Evolutionary conservation across 208 protist species (phyloP), one percentile per base, ranked within the genome.

Genomic region (Balamuthia mandrillaris): DNA sequence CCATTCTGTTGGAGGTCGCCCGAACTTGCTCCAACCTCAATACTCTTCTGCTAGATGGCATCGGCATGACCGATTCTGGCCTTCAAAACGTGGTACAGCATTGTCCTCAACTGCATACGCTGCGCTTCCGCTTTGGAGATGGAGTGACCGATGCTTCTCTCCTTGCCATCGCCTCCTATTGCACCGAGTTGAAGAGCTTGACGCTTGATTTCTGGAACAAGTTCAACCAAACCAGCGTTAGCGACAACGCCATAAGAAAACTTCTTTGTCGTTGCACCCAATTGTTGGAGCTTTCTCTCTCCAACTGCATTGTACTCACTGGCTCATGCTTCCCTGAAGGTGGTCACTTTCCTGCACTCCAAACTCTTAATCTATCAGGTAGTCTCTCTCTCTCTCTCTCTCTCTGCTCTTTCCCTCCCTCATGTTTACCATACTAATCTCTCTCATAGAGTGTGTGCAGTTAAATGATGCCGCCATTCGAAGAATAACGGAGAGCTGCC

Each of bases 131-230:
- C 24, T 75, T 56, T 45, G 66, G 66, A 2, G 66, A 75, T 45
- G 66, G 66, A 39, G 66, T 75, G 16, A 75, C 66, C 27, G 66
- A 75, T 33, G 47, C 66, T 4, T 75, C 66, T 21, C 24, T 75
- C 42, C 66, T 75, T 7, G 66, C 66, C 44, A 47, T 75, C 27
- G 66, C 66, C 14, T 45, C 47, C 9, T 75, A 75, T 16, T 75
- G 66, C 66, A 75, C 66, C 2, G 66, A 45, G 27, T 45, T 75
- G 29, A 75, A 75, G n/a, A 56, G 42, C 6, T 45, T 75, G 16
- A 75, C 66, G 10, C 66, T 75, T 16, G 66, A 75, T 24, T 75
- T 75, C 44, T 75, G 66, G 66, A 75, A 75, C 66, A 75, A 75
- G n/a, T 75, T 75, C 66, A 75, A 75, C 66, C 66, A 75, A 33